Conservation (phyloP, 169 alveolate genomes). For the Theileria equi region DNA sequence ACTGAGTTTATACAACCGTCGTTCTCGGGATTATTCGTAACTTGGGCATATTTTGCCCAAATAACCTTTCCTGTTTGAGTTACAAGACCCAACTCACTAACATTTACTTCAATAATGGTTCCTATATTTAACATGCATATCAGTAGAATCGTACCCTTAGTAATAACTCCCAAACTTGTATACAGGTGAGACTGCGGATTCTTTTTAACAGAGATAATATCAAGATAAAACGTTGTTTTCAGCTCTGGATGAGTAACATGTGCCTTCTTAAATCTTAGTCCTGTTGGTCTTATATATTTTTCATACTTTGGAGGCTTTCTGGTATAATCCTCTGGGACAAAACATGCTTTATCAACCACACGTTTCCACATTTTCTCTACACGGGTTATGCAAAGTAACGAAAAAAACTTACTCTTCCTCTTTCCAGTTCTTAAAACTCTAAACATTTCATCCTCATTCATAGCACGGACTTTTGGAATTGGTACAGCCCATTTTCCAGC, state of each 20-base stretch:
- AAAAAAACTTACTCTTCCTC: constrained; percentile 77
- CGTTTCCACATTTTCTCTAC: constrained; percentile 96
- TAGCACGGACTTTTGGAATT: constrained; percentile 85
- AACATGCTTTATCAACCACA: constrained; percentile 94
- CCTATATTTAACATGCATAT: constrained; percentile 67
- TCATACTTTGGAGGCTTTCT: constrained; percentile 99
- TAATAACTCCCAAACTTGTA: constrained; percentile 95
- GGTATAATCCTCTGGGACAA: constrained; percentile 97
- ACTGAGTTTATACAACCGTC: constrained; percentile 99
- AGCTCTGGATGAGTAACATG: constrained; percentile 99
- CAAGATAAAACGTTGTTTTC: constrained; percentile 92
- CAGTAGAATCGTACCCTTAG: constrained; percentile 75
- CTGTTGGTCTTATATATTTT: constrained; percentile 94
- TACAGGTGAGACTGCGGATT: constrained; percentile 96
- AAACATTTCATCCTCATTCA: constrained; percentile 89
- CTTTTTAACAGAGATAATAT: constrained; percentile 95
- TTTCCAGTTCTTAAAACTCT: constrained; percentile 92
- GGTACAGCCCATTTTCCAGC: constrained; percentile 99
- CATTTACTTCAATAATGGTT: constrained; percentile 96
- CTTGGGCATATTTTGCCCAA: constrained; percentile 99
- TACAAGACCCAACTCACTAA: constrained; percentile 97
- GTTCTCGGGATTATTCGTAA: constrained; percentile 98
- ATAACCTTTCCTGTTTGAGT: constrained; percentile 98
- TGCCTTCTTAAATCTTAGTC: constrained; percentile 97
- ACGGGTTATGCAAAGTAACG: not conserved